These are phyloP conservation scores for Agrocybe chaxingu DNA, from an alignment of 768 basidiomycete genomes.

Conservation along the genomic window DNA sequence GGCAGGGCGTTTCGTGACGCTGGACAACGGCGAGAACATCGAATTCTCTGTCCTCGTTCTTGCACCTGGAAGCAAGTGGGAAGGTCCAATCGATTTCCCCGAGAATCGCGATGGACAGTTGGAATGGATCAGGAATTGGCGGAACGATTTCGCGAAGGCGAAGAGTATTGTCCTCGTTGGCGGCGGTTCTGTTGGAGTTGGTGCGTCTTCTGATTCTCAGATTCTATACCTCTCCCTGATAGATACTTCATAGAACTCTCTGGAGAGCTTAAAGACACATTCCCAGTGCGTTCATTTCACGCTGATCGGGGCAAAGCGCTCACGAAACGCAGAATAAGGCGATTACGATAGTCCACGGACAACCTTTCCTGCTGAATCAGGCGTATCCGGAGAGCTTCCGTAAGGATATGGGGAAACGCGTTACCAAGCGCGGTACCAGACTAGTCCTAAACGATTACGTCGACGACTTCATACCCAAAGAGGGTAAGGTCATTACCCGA, in stretches of 20 bases:
- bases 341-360: slow-evolving; percentile 61
- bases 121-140: slow-evolving; percentile 24
- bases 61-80: slow-evolving; percentile 56
- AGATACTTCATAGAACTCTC: slow-evolving; percentile 29
- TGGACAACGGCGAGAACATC: slow-evolving; percentile 47
- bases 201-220: slow-evolving; percentile 21
- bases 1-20: slow-evolving; percentile 27
- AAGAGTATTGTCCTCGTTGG: slow-evolving; percentile 47
- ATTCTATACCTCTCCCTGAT: neutral
- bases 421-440: slow-evolving; percentile 43
- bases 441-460: slow-evolving; percentile 53
- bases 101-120: slow-evolving; percentile 22
- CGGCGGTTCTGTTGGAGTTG: slow-evolving; percentile 52
- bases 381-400: slow-evolving; percentile 56
- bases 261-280: slow-evolving; percentile 40
- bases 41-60: slow-evolving; percentile 56
- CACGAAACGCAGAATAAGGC: slow-evolving; percentile 32
- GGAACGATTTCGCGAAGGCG: slow-evolving; percentile 31
- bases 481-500: slow-evolving; percentile 43
- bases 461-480: slow-evolving; percentile 37
- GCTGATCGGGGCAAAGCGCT: slow-evolving; percentile 14
- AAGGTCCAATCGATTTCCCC: slow-evolving; percentile 46
- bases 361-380: slow-evolving; percentile 46
- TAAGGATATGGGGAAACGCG: slow-evolving; percentile 37
- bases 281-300: slow-evolving; percentile 26